Conservation (phyloP, 1,284 basidiomycete genomes). For the Flammula alnicola region DNA sequence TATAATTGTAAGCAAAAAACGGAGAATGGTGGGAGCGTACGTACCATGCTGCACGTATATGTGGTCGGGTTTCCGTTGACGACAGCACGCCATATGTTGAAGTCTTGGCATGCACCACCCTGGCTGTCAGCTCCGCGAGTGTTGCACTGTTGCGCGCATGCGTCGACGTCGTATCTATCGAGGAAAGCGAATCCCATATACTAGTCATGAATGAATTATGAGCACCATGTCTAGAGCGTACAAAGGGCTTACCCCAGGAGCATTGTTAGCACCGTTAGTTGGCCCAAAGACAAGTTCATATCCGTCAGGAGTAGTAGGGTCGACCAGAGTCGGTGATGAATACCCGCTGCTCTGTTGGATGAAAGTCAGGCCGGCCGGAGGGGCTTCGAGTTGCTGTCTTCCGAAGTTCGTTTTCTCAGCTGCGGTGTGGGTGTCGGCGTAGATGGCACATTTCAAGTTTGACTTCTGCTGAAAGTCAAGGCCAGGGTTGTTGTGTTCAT, state of each 20-base stretch:
- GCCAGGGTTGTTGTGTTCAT: constrained; percentile 46
- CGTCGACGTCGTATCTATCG: constrained; percentile 40
- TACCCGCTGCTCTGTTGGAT: constrained; percentile 46
- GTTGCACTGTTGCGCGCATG: constrained; percentile 42
- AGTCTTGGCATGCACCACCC: constrained; percentile 44
- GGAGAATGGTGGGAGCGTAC: constrained; percentile 12
- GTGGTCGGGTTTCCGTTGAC: constrained; percentile 43
- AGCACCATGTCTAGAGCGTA: too few species aligned
- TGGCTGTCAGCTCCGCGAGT: constrained; percentile 34
- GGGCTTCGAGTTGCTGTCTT: constrained; percentile 34
- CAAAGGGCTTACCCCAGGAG: constrained; percentile 41
- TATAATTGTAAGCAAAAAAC: neutral
- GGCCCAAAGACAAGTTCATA: constrained; percentile 50
- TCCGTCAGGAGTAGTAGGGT: constrained; percentile 39
- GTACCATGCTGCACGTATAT: constrained; percentile 47
- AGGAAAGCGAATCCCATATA: constrained; percentile 46
- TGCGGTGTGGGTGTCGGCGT: constrained; percentile 40
- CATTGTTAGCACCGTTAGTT: constrained; percentile 46
- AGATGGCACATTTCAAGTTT: constrained; percentile 48
- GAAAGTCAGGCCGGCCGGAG: constrained; percentile 36
- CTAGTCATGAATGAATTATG: constrained; percentile 12
- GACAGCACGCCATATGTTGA: constrained; percentile 49
- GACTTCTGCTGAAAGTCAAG: constrained; percentile 39
- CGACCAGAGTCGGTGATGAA: constrained; percentile 34
- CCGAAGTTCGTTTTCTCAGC: constrained; percentile 41